Base-by-base conservation (phyloP, 208 protist genomes). In the Histomonas meleagridis region DNA sequence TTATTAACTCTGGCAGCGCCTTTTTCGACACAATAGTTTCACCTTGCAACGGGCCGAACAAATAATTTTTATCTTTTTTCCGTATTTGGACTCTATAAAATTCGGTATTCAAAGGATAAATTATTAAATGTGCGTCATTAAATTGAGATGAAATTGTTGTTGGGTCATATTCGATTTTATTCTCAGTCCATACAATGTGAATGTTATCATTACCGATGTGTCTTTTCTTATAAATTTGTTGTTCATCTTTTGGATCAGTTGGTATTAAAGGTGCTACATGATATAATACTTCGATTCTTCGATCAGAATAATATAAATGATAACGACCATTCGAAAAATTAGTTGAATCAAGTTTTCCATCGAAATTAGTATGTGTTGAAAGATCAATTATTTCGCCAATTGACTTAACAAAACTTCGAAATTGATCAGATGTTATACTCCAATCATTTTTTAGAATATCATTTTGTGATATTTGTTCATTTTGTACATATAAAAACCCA, bases 151-250 rank as follows among this genome's bases (percentile, higher is more conserved):
- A 43, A 16, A 72, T 72, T 32, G 40, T 72, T 5, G 65, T 10
- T 18, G 40, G 32, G 40, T 72, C 65, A 28, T 72, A 72, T 72
- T 72, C 65, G n/a, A 72, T 32, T 35, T 40, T 40, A 43, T 72
- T 32, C 18, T 72, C 65, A 72, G 7, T 72, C 65, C 65, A 72
- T 12, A 72, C 12, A 12, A 72, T 32, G 40, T 72, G 65, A 28
- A 72, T 72, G 5, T 26, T 43, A 43, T 72, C 65, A 72, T 72
- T 72, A 43, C 65, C 65, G 32, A 72, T 72, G 18, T 72, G 65
- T 43, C 65, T 72, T 32, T 72, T 72, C 65, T 72, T 72, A 16
- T 72, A 72, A 72, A 72, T 72, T 4, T 72, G 32, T n/a, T 72
- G 32, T 9, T 48, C 38, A 21, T 79, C 70, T 9, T 79, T 79